Percentiles rank a stretch among this genome's conserved stretches.
Conservation (phyloP, 2,329 filamentous ascomycete species). For the Colletotrichum acutatum region DNA sequence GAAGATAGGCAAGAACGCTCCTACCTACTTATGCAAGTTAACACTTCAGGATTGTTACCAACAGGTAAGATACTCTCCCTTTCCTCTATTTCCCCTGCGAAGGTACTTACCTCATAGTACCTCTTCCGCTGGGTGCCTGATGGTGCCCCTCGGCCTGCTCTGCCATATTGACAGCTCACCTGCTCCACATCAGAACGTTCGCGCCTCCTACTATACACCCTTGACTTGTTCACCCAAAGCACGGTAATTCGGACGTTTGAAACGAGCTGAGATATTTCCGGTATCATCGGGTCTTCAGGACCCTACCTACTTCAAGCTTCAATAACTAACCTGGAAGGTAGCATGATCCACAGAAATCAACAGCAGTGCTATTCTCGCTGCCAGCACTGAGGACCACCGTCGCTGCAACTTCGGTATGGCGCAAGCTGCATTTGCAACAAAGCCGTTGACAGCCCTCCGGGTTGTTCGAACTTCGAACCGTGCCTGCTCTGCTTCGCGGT, state of each 20-base stretch:
- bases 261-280: slow-evolving; percentile 3
- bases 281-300: not conserved
- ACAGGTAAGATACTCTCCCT: not conserved
- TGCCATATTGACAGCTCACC: not conserved
- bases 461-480: not conserved
- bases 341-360: not conserved
- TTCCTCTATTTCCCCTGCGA: not conserved
- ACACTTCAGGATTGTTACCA: not conserved
- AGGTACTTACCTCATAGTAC: too few relatives aligned
- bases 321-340: too few relatives aligned
- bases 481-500: slow-evolving; percentile 2
- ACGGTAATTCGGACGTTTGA: slow-evolving; percentile 11
- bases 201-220: not conserved
- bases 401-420: not conserved
- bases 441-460: slow-evolving; percentile 10
- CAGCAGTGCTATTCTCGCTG: not conserved
- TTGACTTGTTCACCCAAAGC: not conserved
- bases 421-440: not conserved
- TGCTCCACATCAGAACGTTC: not conserved
- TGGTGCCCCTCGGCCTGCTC: not conserved
- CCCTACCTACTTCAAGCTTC: too few relatives aligned
- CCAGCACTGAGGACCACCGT: not conserved
- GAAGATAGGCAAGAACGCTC: not conserved
- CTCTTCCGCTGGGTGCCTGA: too few relatives aligned
- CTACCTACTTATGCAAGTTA: not conserved